A percentile compares a stretch with the other conserved stretches of the same genome.
phyloP scores from a whole-genome alignment of 805 yeast genomes.

The Barnettozyma sp. region DNA sequence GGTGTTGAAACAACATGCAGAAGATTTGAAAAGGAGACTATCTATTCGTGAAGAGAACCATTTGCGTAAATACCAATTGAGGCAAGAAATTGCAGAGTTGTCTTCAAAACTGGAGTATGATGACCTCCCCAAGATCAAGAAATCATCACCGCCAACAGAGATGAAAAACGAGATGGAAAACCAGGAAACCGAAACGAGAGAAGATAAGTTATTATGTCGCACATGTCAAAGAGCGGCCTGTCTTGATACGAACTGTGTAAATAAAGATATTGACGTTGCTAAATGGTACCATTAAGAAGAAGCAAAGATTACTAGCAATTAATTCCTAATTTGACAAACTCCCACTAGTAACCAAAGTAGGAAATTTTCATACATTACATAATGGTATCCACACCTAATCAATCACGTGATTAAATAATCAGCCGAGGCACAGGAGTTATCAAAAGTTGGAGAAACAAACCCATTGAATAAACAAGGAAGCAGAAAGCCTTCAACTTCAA shows the following conservation, averaged over 20 bases:
- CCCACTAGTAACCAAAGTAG: too few relatives aligned
- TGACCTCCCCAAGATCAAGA: neutral
- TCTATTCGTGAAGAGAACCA: neutral
- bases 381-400: too few relatives aligned
- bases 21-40: neutral
- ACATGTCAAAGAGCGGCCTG: neutral
- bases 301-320: too few relatives aligned
- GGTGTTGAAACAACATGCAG: neutral
- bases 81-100: slow-evolving; percentile 1
- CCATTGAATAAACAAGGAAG: neutral
- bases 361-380: neutral
- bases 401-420: neutral
- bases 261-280: neutral
- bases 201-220: too few relatives aligned
- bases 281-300: neutral
- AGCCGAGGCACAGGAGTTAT: neutral
- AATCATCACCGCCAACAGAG: neutral
- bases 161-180: neutral
- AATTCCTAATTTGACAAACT: too few relatives aligned
- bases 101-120: slow-evolving; percentile 1
- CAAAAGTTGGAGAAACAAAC: neutral
- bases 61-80: slow-evolving; percentile 1
- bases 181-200: too few relatives aligned
- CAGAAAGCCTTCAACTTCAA: neutral
- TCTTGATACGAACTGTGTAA: neutral